A percentile compares a stretch with the other conserved stretches of the same genome.
These are phyloP conservation scores for Fusarium xyrophilum DNA, from an alignment of 2,329 filamentous ascomycete species.

Conservation along the genomic window DNA sequence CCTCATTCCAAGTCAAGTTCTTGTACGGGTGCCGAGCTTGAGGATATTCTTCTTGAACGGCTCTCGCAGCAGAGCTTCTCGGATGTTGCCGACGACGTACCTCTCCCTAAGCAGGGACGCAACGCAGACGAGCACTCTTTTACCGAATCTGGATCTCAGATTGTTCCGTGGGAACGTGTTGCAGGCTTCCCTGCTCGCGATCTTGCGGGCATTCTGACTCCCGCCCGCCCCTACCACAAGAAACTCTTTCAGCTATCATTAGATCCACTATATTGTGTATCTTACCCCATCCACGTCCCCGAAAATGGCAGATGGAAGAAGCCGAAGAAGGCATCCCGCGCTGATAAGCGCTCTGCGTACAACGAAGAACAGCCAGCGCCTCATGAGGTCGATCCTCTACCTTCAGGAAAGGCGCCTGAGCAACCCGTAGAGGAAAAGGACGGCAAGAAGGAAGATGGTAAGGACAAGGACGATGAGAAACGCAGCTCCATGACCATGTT, in stretches of 20 bases:
- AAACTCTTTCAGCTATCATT: constrained; percentile 81
- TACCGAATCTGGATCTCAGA: constrained; percentile 62
- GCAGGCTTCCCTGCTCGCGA: constrained; percentile 78
- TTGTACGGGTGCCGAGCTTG: constrained; percentile 51
- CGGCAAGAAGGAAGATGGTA: constrained; percentile 41
- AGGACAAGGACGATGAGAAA: constrained; percentile 62
- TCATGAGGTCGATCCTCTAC: constrained; percentile 41
- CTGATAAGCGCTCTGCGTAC: constrained; percentile 47
- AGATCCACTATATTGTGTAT: constrained; percentile 80
- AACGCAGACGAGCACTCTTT: constrained; percentile 63
- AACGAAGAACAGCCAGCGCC: constrained; percentile 43
- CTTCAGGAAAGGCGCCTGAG: constrained; percentile 39
- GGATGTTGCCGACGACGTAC: constrained; percentile 47
- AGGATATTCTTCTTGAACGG: constrained; percentile 60
- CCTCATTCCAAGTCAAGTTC: constrained; percentile 46
- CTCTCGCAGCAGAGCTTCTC: constrained; percentile 50
- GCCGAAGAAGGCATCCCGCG: constrained; percentile 60
- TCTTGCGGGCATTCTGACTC: constrained; percentile 80
- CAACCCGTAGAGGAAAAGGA: constrained; percentile 40
- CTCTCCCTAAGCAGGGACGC: constrained; percentile 56
- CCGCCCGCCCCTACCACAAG: constrained; percentile 78
- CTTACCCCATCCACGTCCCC: constrained; percentile 82
- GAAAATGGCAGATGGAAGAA: constrained; percentile 81
- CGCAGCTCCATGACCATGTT: constrained; percentile 91
- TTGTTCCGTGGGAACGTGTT: constrained; percentile 74